Evolutionary conservation across 345 rosid genomes (phyloP).

Genomic region (Rhizophora mangle): DNA sequence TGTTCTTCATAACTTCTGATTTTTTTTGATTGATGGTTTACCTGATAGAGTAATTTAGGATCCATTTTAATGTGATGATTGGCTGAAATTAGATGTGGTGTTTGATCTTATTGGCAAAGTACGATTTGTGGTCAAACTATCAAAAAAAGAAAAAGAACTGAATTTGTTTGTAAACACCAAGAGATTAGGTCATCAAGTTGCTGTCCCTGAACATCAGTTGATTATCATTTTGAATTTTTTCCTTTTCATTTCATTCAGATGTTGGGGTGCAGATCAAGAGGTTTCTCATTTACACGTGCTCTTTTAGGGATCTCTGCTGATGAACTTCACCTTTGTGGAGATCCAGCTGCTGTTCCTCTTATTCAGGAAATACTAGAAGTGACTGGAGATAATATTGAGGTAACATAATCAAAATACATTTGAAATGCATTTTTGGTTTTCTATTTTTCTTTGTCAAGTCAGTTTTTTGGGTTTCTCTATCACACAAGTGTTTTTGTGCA

Average conservation of each 20-base stretch:
- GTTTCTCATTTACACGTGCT: slow-evolving; percentile 89
- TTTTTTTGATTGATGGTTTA: background rate
- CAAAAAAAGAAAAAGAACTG: too few relatives aligned
- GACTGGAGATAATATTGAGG: slow-evolving; percentile 79
- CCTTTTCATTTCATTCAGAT: slow-evolving; percentile 43
- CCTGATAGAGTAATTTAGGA: background rate
- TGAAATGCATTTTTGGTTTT: background rate
- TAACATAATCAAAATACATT: slow-evolving; percentile 18
- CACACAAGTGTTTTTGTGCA: background rate
- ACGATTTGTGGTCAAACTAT: too few relatives aligned
- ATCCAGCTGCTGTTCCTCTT: slow-evolving; percentile 80
- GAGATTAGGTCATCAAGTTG: background rate
- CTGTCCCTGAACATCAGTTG: background rate
- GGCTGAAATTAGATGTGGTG: too few relatives aligned
- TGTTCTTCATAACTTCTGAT: too few relatives aligned
- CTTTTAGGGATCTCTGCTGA: slow-evolving; percentile 78
- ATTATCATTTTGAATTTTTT: background rate
- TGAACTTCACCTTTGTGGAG: slow-evolving; percentile 95
- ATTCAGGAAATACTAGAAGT: slow-evolving; percentile 71
- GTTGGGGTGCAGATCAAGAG: slow-evolving; percentile 81
- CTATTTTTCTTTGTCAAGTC: background rate
- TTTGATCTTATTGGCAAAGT: too few relatives aligned
- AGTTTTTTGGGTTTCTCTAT: background rate
- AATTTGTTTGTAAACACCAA: background rate
- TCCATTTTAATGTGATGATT: background rate